Evolutionary conservation across 176 grass and related monocot genomes (phyloP).

Genomic region (Themeda triandra): DNA sequence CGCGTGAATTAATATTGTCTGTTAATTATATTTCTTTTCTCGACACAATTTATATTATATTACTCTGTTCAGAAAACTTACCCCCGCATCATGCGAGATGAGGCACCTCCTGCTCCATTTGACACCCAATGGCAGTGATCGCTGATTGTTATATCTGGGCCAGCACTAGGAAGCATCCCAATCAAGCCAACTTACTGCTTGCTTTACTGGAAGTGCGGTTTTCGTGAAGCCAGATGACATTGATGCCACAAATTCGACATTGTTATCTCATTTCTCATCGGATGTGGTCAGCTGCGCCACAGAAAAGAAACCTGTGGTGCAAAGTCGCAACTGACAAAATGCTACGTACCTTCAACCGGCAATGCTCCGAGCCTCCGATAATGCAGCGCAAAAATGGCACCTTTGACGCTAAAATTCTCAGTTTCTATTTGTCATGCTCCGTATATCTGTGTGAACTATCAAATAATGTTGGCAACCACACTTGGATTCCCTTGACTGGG

Average conservation of each 20-base stretch:
- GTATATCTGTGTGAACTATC: background rate
- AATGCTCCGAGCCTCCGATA: background rate
- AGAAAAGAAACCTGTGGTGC: background rate
- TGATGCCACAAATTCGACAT: background rate
- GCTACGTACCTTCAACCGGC: background rate
- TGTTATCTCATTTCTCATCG: background rate
- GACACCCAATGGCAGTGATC: too few relatives aligned
- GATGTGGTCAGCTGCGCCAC: background rate
- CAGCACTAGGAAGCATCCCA: background rate
- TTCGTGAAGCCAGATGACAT: background rate
- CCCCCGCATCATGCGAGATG: too few relatives aligned
- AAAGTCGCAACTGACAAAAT: background rate
- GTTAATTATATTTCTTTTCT: too few relatives aligned
- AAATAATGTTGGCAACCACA: background rate
- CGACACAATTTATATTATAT: too few relatives aligned
- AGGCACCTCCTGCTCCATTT: too few relatives aligned
- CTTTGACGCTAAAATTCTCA: background rate
- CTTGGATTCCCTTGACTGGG: background rate
- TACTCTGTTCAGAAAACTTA: too few relatives aligned
- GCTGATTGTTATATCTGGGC: background rate
- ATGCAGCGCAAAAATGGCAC: background rate
- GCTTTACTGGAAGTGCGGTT: background rate
- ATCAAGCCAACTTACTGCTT: background rate
- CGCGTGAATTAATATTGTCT: too few relatives aligned
- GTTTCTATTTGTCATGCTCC: background rate